Evolutionary conservation across 2,329 filamentous ascomycete species (phyloP).

Genomic region (Fusarium vanettenii): DNA sequence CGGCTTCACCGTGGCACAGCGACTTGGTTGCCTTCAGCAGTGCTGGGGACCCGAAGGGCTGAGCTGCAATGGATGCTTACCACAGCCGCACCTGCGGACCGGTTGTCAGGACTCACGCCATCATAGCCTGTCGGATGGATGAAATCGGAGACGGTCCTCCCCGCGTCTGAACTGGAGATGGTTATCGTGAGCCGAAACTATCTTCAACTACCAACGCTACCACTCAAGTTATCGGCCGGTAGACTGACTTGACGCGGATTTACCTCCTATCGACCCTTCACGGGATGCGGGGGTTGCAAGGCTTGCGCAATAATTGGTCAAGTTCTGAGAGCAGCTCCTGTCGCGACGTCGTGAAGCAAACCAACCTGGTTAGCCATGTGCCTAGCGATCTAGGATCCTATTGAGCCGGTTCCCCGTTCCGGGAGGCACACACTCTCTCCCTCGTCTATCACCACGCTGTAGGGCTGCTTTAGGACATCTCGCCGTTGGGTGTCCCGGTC

Average conservation of each 20-base stretch:
- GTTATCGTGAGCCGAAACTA: constrained; percentile 12
- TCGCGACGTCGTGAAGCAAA: constrained; percentile 4
- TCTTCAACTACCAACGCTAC: constrained; percentile 13
- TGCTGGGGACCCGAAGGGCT: neutral
- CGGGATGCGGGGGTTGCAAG: constrained; percentile 9
- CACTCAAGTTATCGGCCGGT: neutral
- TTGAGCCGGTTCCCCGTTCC: constrained; percentile 20
- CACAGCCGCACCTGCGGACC: neutral
- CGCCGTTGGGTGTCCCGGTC: constrained; percentile 25
- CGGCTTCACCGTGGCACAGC: constrained; percentile 9
- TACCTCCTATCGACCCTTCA: neutral
- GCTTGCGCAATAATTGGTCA: neutral
- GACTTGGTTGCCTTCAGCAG: neutral
- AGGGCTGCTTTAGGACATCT: constrained; percentile 20
- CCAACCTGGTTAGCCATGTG: constrained; percentile 22
- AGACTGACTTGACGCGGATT: neutral
- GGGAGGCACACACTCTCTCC: neutral
- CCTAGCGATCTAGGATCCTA: constrained; percentile 7
- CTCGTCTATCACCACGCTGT: constrained; percentile 4
- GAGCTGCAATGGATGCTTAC: constrained; percentile 22
- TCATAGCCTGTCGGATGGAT: constrained; percentile 4
- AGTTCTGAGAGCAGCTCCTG: constrained; percentile 1
- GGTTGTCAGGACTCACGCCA: neutral
- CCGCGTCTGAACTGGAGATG: neutral
- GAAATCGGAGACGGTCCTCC: neutral